Conservation (phyloP, 371 early-diverging fungal species). For the Mortierella sp. region DNA sequence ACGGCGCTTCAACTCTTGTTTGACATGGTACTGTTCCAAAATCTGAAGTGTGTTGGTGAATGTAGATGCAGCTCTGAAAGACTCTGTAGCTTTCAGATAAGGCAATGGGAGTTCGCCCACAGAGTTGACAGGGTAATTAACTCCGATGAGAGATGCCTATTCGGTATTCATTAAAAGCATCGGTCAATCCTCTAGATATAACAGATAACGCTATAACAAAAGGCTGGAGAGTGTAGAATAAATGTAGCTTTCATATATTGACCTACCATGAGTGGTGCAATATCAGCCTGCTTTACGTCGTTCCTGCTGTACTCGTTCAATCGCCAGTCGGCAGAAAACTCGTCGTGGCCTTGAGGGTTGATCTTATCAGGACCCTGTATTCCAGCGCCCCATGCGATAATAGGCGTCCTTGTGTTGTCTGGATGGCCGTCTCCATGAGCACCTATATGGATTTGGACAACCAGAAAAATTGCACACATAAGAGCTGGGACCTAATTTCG, state of each 20-base stretch:
- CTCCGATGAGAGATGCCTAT: conserved; percentile 87
- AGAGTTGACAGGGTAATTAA: conserved; percentile 91
- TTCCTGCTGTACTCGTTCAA: conserved; percentile 69
- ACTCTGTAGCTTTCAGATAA: conserved; percentile 77
- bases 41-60: conserved; percentile 90
- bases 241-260: background rate
- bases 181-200: background rate
- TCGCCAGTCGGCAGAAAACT: conserved; percentile 77
- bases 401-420: conserved; percentile 93
- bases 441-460: conserved; percentile 55
- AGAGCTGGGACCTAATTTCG: background rate
- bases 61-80: conserved; percentile 78
- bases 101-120: conserved; percentile 89
- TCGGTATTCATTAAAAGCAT: background rate
- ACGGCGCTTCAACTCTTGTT: conserved; percentile 82
- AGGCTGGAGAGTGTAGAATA: background rate
- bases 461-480: background rate
- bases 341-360: conserved; percentile 68
- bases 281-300: conserved; percentile 94
- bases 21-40: conserved; percentile 85
- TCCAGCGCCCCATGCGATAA: conserved; percentile 97
- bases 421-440: conserved; percentile 97
- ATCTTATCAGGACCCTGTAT: conserved; percentile 67
- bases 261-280: conserved; percentile 93
- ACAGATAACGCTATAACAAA: too few species aligned